A percentile compares a stretch with the other conserved stretches of the same genome.
Evolutionary conservation across 2,329 filamentous ascomycete species (phyloP).

Genomic region (Xenoacremonium recifei): DNA sequence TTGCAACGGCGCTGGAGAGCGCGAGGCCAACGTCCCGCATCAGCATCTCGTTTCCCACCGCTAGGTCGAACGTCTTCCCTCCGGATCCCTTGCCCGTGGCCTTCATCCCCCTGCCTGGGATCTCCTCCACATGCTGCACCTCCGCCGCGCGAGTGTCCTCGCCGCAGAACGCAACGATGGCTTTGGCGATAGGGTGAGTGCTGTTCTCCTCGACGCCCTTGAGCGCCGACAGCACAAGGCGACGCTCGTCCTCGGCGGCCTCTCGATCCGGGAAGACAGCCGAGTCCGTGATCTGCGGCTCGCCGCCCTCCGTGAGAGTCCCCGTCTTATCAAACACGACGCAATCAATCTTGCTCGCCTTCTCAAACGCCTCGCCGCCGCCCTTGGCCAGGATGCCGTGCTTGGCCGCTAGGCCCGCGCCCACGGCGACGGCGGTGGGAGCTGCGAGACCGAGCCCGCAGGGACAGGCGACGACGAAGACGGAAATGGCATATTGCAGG

Average conservation of each 20-base stretch:
- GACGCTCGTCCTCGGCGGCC: conserved; percentile 20
- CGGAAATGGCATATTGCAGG: conserved; percentile 78
- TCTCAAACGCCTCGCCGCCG: conserved; percentile 82
- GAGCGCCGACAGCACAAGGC: conserved; percentile 50
- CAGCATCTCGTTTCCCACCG: conserved; percentile 73
- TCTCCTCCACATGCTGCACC: conserved; percentile 56
- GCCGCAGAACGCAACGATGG: conserved; percentile 63
- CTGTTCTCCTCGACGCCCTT: conserved; percentile 68
- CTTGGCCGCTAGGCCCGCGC: conserved; percentile 75
- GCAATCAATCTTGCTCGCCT: conserved; percentile 73
- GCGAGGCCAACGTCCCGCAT: conserved; percentile 50
- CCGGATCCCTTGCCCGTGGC: conserved; percentile 37
- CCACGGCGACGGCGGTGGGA: conserved; percentile 82
- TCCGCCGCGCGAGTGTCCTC: conserved; percentile 29
- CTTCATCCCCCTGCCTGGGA: conserved; percentile 69
- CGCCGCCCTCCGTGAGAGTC: conserved; percentile 72
- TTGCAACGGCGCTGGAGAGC: conserved; percentile 34
- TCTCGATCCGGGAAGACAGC: conserved; percentile 36
- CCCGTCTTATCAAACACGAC: conserved; percentile 90
- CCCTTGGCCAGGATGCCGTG: conserved; percentile 81
- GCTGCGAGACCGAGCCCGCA: conserved; percentile 84
- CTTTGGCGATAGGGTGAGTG: conserved; percentile 72
- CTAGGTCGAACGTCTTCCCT: conserved; percentile 42
- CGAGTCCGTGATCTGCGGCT: conserved; percentile 65
- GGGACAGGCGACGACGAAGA: conserved; percentile 84